Base-by-base conservation (phyloP, 768 basidiomycete genomes). In the Cystoderma amianthinum region DNA sequence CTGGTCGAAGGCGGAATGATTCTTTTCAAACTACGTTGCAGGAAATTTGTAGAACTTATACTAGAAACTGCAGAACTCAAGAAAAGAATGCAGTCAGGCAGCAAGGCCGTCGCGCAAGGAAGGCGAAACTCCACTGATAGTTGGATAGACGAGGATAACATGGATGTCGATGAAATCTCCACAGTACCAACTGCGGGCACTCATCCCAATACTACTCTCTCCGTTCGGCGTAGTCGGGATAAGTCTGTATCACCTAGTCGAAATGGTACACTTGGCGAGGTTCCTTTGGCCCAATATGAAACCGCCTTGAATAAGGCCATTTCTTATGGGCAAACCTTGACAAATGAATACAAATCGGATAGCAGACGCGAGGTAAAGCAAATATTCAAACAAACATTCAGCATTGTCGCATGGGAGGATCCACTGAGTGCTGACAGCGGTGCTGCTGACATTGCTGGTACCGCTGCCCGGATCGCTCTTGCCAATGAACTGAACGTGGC, bases 21-120 rank as follows among this genome's bases (percentile, higher is more conserved):
- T 62, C 60, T 75, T n/a, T 86, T 92, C 68, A 87, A 85, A 58
- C 61, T 94, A 50, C 76, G 82, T 18, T 89, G 88, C 61, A 74
- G 88, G 51, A 87, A 84, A 60, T 90, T 93, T 52, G 80, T 93
- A 34, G 90, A 93, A 59, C 72, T 90, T 20, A 74, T 88, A 11
- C 54, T 90, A 49, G 76, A 80, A 48, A 79, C 85, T 7, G 72
- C 78, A 4, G 84, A 82, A 46, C 62, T 84, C 45, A 76, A 79
- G 65, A 82, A 83, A 62, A 71, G 64, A 49, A 72, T 80, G 64
- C 69, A 69, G 44, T 59, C 56, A 63, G 50, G 44, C 51, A 48
- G 50, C 60, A 55, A 46, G 44, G 11, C 56, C 61, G 38, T 42
- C 40, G 12, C 39, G 38, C 30, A 54, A 55, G 34, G 54, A 58